Base-by-base conservation (phyloP, 805 yeast species). In the Priceomyces fermenticarens region DNA sequence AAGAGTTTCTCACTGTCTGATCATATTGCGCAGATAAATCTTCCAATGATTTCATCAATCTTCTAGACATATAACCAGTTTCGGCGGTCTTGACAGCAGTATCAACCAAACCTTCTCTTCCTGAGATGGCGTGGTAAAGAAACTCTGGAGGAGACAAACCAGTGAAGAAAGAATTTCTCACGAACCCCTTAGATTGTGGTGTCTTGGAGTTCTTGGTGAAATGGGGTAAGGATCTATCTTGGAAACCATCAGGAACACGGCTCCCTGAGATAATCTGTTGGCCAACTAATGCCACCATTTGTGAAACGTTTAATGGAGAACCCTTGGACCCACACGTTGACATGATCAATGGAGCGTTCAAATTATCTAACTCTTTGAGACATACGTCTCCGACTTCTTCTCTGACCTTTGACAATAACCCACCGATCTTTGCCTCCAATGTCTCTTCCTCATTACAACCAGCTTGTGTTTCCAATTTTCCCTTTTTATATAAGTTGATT, bases 191-290 rank as follows among this genome's bases (percentile, higher is more conserved):
- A 6, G 97, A 88, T 49, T 91, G 97, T 1, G 99, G 99, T 32
- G 97, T 88, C 62, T 91, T 90, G 50, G 98, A 90, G 64, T 86
- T 86, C 66, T 95, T 93, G 36, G 88, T 81, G 72, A 93, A 93
- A 68, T 93, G 99, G 10, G 99, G 99, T 52, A 93, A 71, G 0
- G 99, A 88, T 66, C 99, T 82, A 68, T 93, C 98, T 65, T 93
- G 98, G 77, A 93, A 93, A n/a, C 99, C 99, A 74, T 93, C 96
- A 16, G 99, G 98, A 46, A 93, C 99, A 78, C 99, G 95, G 61
- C 88, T 87, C 65, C 99, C 99, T 3, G 96, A 83, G 53, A 93
- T 93, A 72, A 93, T 93, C 67, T 93, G 99, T 70, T 93, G 99
- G 41, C 99, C 99, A 23, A 93, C 99, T 60, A 91, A 97, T 0